A percentile compares a stretch with the other conserved stretches of the same genome.
phyloP scores from a whole-genome alignment of 2,329 filamentous ascomycete genomes.

The Nannizziopsis arthrosporioides region DNA sequence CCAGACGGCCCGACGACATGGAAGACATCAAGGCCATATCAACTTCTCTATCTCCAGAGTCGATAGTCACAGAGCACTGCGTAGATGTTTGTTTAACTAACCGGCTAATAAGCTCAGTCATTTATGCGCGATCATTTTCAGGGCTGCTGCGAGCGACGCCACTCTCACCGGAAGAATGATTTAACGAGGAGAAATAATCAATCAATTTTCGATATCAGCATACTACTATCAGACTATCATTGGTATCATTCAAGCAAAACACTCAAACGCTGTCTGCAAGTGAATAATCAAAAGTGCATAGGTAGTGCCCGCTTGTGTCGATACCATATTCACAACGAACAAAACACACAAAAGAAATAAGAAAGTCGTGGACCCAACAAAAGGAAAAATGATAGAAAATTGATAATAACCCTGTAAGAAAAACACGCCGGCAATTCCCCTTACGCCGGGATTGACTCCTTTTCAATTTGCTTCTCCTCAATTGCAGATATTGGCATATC shows the following conservation, averaged over 20 bases:
- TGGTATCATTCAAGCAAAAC: slow-evolving; percentile 11
- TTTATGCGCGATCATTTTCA: too few species aligned
- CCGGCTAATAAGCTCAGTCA: too few species aligned
- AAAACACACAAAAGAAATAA: neutral
- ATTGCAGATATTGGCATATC: slow-evolving; percentile 16
- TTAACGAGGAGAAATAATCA: neutral
- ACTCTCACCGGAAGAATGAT: neutral
- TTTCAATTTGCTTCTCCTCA: slow-evolving; percentile 5
- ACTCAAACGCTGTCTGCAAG: slow-evolving; percentile 1
- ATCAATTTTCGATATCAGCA: neutral
- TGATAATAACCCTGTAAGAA: slow-evolving; percentile 15
- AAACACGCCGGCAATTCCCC: neutral
- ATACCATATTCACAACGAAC: slow-evolving; percentile 4
- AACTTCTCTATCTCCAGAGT: too few species aligned
- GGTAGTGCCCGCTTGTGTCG: slow-evolving; percentile 4
- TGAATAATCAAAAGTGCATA: slow-evolving; percentile 5
- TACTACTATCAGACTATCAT: neutral
- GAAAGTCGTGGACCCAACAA: slow-evolving; percentile 5
- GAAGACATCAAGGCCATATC: neutral
- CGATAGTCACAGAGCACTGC: too few species aligned
- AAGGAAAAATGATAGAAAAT: slow-evolving; percentile 15
- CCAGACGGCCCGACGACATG: too few species aligned
- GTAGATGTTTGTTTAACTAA: too few species aligned
- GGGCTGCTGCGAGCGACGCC: too few species aligned
- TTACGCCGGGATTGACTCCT: slow-evolving; percentile 13